These are phyloP conservation scores for Gaeumannomyces sp. DNA, from an alignment of 2,329 filamentous ascomycete genomes.

Conservation along the genomic window DNA sequence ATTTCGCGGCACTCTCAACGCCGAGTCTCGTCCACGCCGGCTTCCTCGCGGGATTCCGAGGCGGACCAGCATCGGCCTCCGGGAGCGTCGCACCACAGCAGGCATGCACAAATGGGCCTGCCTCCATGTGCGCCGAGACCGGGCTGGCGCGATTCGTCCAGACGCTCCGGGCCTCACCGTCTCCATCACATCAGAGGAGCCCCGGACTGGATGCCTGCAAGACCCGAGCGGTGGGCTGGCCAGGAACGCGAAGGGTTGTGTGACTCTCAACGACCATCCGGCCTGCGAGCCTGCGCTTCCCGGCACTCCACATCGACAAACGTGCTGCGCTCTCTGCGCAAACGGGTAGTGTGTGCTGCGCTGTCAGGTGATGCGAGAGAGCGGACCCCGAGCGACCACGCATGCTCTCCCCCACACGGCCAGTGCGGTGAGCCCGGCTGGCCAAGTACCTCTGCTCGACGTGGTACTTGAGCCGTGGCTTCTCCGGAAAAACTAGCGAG, in stretches of 20 bases:
- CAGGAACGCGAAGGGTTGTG: background rate
- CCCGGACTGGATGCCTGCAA: no score
- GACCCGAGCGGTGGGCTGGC: background rate
- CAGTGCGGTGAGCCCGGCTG: background rate
- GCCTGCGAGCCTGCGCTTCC: background rate
- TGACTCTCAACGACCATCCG: background rate
- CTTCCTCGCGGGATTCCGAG: background rate
- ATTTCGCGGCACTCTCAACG: no score
- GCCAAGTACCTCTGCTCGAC: background rate
- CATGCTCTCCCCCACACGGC: background rate
- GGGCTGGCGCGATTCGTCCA: no score
- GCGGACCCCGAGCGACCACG: no score
- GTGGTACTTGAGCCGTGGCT: background rate
- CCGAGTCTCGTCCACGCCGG: background rate
- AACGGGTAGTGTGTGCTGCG: background rate
- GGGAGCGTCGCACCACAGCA: background rate
- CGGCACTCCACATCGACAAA: background rate
- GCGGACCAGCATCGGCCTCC: background rate
- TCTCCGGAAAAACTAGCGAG: no score
- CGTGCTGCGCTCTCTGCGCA: no score
- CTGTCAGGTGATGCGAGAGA: background rate
- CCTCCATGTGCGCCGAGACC: no score
- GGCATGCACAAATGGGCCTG: no score
- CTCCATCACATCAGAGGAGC: no score
- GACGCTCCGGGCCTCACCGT: background rate